These are phyloP conservation scores for Pythium rishiriense DNA, from an alignment of 352 stramenopile genomes.

Conservation along the genomic window DNA sequence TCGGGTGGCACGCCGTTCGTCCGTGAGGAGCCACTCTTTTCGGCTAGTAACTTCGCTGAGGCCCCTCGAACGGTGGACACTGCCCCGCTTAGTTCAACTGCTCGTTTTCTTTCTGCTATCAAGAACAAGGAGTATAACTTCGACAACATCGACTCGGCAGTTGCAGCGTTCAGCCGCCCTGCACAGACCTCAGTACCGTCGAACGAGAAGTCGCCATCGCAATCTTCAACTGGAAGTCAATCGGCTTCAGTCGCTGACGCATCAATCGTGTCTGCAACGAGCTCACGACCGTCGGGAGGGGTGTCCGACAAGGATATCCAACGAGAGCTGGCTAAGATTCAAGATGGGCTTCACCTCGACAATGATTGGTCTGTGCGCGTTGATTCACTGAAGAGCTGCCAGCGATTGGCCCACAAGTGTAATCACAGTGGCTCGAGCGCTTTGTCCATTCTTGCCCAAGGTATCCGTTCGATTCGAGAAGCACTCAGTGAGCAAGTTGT, in stretches of 20 bases:
- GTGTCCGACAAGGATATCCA: conserved; percentile 66
- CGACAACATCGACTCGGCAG: conserved; percentile 39
- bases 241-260: conserved; percentile 16
- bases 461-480: conserved; percentile 59
- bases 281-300: conserved; percentile 9
- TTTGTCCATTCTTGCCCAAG: conserved; percentile 36
- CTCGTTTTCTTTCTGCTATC: conserved; percentile 27
- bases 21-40: not conserved
- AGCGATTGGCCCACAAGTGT: conserved; percentile 54
- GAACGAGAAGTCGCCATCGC: conserved; percentile 43
- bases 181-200: not conserved
- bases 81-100: conserved; percentile 27
- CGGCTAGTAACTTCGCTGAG: conserved; percentile 4
- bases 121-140: conserved; percentile 38
- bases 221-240: conserved; percentile 38
- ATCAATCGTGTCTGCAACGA: not conserved
- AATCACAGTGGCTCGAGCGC: conserved; percentile 31
- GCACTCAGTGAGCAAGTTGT: conserved; percentile 67
- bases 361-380: conserved; percentile 85
- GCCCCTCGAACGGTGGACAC: conserved; percentile 5
- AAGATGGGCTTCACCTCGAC: conserved; percentile 55
- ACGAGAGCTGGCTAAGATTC: conserved; percentile 51
- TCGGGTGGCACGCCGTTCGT: conserved; percentile 4
- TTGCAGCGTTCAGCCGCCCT: conserved; percentile 21
- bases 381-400: conserved; percentile 60